Conservation (phyloP, 345 rosid genomes). For the Citrus trifoliata region DNA sequence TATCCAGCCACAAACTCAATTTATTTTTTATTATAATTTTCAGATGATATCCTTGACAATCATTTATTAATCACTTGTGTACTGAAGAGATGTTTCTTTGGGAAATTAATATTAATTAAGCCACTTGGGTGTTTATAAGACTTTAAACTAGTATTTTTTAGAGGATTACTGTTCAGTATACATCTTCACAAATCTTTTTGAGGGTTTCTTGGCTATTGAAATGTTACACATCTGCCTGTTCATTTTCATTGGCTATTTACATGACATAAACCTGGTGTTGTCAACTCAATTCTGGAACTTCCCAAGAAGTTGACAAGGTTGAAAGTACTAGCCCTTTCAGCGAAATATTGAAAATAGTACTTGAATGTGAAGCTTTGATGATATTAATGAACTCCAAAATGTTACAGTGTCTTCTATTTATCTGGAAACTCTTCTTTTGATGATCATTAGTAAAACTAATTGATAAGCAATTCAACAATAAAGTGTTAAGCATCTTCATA, state of each 20-base stretch:
- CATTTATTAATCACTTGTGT: neutral
- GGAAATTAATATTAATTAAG: neutral
- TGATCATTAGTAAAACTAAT: neutral
- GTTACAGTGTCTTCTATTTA: neutral
- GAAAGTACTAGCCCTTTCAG: too few species aligned
- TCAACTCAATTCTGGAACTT: neutral
- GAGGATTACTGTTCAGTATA: neutral
- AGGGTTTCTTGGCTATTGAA: neutral
- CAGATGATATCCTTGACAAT: neutral
- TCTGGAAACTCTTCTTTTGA: neutral
- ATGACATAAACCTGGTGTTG: neutral
- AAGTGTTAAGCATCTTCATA: neutral
- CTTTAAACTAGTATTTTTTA: neutral
- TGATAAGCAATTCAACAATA: neutral
- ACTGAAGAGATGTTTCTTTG: neutral
- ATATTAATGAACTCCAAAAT: neutral
- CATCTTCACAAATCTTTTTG: neutral
- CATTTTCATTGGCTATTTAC: neutral
- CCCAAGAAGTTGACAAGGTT: neutral
- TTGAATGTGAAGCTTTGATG: neutral
- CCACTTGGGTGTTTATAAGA: neutral
- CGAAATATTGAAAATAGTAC: neutral
- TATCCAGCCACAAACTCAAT: neutral
- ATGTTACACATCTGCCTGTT: neutral
- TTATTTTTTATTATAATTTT: neutral